Evolutionary conservation across 352 stramenopile genomes (phyloP), one percentile per base, ranked within the genome.

Genomic region (Globisporangium rhizosaccharum): DNA sequence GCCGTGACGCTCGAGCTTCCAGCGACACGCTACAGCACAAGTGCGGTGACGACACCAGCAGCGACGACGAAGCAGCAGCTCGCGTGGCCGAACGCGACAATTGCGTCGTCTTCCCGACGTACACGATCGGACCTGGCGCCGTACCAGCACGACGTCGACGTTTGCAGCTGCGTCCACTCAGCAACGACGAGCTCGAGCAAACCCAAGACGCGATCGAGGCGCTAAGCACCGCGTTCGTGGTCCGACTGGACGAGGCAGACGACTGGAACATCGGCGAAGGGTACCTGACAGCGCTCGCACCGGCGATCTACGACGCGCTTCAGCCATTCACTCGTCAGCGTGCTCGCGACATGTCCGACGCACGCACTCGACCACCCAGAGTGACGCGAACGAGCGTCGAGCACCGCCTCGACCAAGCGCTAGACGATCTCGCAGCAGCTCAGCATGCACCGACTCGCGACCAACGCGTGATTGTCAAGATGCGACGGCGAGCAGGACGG

Each of bases 61-160:
- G 26, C 1, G 30, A 20, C 26, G 30, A 28, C 8, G 53, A 58
- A 18, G 39, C 33, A 42, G 53, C 41, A 28, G 53, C 53, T 10
- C 37, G 48, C 33, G 14, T 58, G 7, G 39, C 53, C 2, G 18
- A 28, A 20, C 53, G 53, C 11, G 59, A 60, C 36, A 48, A 30
- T 17, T 36, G 52, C 10, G 59, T 59, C 25, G 23, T 51, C 3
- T 65, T 56, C 25, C 42, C 59, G 2, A n/a, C 30, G 14, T 28
- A 59, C 20, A 33, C 15, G 3, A 56, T 60, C 26, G 51, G 51
- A 9, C 51, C 46, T 10, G 33, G 1, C 7, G 33, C 9, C 33
- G 33, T 37, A 7, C 33, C 33, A 37, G 33, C 33, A 7, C 33
- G 33, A 11, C 33, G 33, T 37, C 33, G 33, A 37, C 33, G 33